These are phyloP conservation scores for Scedosporium boydii DNA, from an alignment of 2,329 filamentous ascomycete species.

Conservation along the genomic window DNA sequence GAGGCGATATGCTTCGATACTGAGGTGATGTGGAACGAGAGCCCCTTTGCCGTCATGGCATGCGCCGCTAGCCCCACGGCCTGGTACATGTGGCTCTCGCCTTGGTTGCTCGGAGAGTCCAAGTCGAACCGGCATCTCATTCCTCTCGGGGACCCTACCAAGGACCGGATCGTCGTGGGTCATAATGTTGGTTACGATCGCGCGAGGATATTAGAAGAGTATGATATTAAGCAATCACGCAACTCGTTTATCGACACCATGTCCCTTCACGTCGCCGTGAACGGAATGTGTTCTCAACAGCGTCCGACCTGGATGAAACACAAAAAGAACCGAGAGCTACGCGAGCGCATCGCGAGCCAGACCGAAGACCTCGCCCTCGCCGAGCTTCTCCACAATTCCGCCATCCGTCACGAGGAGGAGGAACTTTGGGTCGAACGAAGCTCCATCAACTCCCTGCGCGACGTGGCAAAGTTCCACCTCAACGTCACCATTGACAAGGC, in stretches of 20 bases:
- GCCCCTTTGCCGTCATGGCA: constrained; percentile 90
- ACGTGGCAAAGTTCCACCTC: constrained; percentile 95
- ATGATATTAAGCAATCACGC: constrained; percentile 68
- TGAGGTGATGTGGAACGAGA: constrained; percentile 93
- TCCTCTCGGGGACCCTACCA: constrained; percentile 68
- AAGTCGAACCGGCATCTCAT: constrained; percentile 71
- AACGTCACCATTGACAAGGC: constrained; percentile 86
- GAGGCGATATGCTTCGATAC: constrained; percentile 86
- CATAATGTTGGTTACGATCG: constrained; percentile 96
- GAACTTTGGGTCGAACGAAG: constrained; percentile 93
- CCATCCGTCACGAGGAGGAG: constrained; percentile 72
- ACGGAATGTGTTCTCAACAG: constrained; percentile 97
- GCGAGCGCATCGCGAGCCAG: constrained; percentile 67
- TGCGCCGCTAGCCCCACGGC: constrained; percentile 81
- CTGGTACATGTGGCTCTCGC: constrained; percentile 97
- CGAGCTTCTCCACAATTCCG: constrained; percentile 57
- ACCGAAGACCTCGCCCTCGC: constrained; percentile 63
- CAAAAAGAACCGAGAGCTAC: constrained; percentile 76
- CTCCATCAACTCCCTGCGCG: constrained; percentile 87
- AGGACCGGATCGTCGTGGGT: constrained; percentile 72
- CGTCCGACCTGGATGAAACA: constrained; percentile 96
- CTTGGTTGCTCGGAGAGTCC: constrained; percentile 83
- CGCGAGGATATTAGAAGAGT: constrained; percentile 81
- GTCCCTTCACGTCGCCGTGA: constrained; percentile 95
- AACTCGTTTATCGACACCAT: constrained; percentile 94